A percentile compares a stretch with the other conserved stretches of the same genome.
Conservation (phyloP, 106 monocot genomes). For the Dendrobium chrysotoxum region DNA sequence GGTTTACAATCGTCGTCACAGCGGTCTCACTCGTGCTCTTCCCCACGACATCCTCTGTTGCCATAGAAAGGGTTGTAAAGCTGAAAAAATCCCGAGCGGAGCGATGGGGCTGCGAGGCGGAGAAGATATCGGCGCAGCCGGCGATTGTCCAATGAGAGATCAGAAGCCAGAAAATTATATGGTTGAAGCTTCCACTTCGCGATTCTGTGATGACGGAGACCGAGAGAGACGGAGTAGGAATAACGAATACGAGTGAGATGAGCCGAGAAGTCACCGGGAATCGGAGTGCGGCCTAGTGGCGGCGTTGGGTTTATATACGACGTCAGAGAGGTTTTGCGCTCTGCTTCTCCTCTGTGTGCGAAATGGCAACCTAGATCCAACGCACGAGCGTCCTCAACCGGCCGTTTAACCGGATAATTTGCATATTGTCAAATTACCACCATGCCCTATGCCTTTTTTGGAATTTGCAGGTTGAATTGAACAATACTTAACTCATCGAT, state of each 20-base stretch:
- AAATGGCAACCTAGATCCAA: constrained; percentile 23
- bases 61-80: constrained; percentile 30
- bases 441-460: neutral
- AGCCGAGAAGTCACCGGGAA: neutral
- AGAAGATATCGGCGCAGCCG: neutral
- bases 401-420: neutral
- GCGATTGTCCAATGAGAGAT: neutral
- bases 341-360: neutral
- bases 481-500: too few relatives aligned
- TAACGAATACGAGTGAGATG: neutral
- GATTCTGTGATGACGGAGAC: neutral
- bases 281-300: neutral
- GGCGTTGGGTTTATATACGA: neutral
- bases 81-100: neutral
- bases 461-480: too few relatives aligned
- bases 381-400: neutral
- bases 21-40: constrained; percentile 85
- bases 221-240: neutral
- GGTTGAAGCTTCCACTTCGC: neutral
- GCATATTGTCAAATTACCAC: neutral
- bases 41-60: constrained; percentile 91
- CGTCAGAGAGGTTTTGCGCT: neutral
- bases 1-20: constrained; percentile 85
- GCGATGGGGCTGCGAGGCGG: too few relatives aligned
- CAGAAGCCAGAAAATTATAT: neutral